These are phyloP conservation scores for Hirsutella minnesotensis DNA, from an alignment of 2,329 filamentous ascomycete genomes.

Conservation along the genomic window DNA sequence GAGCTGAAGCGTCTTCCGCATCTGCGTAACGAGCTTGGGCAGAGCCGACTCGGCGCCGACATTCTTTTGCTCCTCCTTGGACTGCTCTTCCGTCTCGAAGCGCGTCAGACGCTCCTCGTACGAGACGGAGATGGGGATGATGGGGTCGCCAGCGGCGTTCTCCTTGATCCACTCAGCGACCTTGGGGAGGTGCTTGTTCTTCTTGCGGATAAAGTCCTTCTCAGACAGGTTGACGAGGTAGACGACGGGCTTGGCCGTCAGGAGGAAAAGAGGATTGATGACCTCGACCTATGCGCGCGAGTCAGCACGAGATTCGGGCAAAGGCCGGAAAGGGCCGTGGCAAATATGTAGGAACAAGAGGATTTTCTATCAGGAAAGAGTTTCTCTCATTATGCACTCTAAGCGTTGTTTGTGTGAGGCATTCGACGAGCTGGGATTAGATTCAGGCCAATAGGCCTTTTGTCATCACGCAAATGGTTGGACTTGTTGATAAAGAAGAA, in stretches of 20 bases:
- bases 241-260: slow-evolving; percentile 93
- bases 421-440: slow-evolving; percentile 99
- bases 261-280: slow-evolving; percentile 91
- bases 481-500: slow-evolving; percentile 5
- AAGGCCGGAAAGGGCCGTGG: slow-evolving; percentile 4
- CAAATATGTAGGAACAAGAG: slow-evolving; percentile 2
- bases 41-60: slow-evolving; percentile 78
- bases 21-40: slow-evolving; percentile 82
- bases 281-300: slow-evolving; percentile 67
- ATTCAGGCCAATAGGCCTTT: slow-evolving; percentile 92
- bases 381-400: slow-evolving; percentile 82
- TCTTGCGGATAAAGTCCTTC: slow-evolving; percentile 93
- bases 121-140: slow-evolving; percentile 84
- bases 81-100: slow-evolving; percentile 67
- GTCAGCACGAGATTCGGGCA: slow-evolving; percentile 10
- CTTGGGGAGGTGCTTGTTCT: slow-evolving; percentile 97
- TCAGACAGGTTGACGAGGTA: slow-evolving; percentile 96
- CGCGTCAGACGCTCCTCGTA: slow-evolving; percentile 86
- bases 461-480: slow-evolving; percentile 70
- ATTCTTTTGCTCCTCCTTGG: slow-evolving; percentile 76
- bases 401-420: slow-evolving; percentile 60
- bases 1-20: slow-evolving; percentile 85
- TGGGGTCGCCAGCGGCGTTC: slow-evolving; percentile 74
- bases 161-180: slow-evolving; percentile 93
- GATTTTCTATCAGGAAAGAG: slow-evolving; percentile 50